Percentiles rank a stretch among this genome's conserved stretches.
Evolutionary conservation across 2,329 filamentous ascomycete species (phyloP).

Genomic region (Pestalotiopsis sp.): DNA sequence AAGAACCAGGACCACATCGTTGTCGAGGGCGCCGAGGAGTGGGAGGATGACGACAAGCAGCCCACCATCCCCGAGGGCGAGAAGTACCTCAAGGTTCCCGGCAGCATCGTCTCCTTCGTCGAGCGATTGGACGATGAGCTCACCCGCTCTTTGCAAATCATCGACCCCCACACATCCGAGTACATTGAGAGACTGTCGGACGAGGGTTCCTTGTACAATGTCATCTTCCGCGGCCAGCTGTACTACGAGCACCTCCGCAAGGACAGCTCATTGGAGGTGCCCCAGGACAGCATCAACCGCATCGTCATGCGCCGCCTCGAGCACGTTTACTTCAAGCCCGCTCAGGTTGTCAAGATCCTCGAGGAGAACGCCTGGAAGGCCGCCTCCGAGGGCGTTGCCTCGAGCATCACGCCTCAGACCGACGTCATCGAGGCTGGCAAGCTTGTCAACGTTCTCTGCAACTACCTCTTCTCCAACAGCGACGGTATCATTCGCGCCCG

Average conservation of each 20-base stretch:
- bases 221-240: slow-evolving; percentile 83
- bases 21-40: slow-evolving; percentile 91
- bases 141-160: slow-evolving; percentile 92
- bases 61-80: slow-evolving; percentile 74
- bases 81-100: slow-evolving; percentile 86
- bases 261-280: slow-evolving; percentile 69
- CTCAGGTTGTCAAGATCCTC: slow-evolving; percentile 88
- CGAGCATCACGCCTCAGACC: slow-evolving; percentile 76
- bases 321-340: slow-evolving; percentile 99
- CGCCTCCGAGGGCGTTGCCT: slow-evolving; percentile 71
- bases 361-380: slow-evolving; percentile 94
- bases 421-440: slow-evolving; percentile 69
- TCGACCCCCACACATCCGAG: slow-evolving; percentile 97
- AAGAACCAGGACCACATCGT: slow-evolving; percentile 80
- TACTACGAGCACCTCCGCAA: slow-evolving; percentile 85
- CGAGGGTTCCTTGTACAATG: slow-evolving; percentile 87
- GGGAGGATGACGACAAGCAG: slow-evolving; percentile 97
- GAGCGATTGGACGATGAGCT: slow-evolving; percentile 97
- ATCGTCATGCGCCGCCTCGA: slow-evolving; percentile 92
- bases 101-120: slow-evolving; percentile 90
- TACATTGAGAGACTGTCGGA: slow-evolving; percentile 96
- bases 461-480: slow-evolving; percentile 91
- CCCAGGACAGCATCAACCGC: slow-evolving; percentile 89
- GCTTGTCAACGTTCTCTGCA: slow-evolving; percentile 86
- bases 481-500: slow-evolving; percentile 95